phyloP scores from a whole-genome alignment of 352 stramenopile genomes.

The Globisporangium spinosum region DNA sequence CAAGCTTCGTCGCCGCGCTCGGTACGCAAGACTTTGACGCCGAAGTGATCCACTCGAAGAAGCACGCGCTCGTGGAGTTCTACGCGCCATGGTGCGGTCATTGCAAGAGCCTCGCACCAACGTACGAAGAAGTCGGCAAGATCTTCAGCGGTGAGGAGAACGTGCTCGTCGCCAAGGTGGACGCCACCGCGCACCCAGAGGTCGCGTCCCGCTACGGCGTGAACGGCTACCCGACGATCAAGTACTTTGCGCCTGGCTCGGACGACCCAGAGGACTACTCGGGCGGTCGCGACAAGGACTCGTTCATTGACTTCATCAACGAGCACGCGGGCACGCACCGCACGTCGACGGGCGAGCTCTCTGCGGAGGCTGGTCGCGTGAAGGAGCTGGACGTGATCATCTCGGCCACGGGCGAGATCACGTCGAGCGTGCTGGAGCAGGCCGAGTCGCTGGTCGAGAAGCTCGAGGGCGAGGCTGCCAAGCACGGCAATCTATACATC shows the following conservation, averaged over 20 bases:
- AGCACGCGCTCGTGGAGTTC: slow-evolving; percentile 91
- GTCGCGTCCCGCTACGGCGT: slow-evolving; percentile 81
- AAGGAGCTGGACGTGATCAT: slow-evolving; percentile 84
- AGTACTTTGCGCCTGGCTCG: slow-evolving; percentile 85
- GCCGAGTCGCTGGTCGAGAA: slow-evolving; percentile 66
- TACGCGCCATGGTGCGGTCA: slow-evolving; percentile 94
- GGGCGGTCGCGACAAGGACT: slow-evolving; percentile 74
- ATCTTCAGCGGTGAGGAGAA: slow-evolving; percentile 74
- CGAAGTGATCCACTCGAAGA: slow-evolving; percentile 78
- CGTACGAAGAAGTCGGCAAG: slow-evolving; percentile 82
- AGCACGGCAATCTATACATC: slow-evolving; percentile 83
- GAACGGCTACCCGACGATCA: slow-evolving; percentile 90
- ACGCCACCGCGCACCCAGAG: slow-evolving; percentile 60
- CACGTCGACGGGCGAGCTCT: slow-evolving; percentile 72
- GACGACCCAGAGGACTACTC: slow-evolving; percentile 86
- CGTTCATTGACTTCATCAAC: slow-evolving; percentile 90
- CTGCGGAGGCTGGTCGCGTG: slow-evolving; percentile 68
- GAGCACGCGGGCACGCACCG: slow-evolving; percentile 86
- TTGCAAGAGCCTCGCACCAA: slow-evolving; percentile 90
- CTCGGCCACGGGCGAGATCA: slow-evolving; percentile 67
- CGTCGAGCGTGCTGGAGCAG: slow-evolving; percentile 60
- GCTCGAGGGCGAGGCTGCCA: slow-evolving; percentile 60
- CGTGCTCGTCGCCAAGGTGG: slow-evolving; percentile 83
- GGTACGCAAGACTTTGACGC: slow-evolving; percentile 68
- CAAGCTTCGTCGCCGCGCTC: slow-evolving; percentile 63